These are phyloP conservation scores for Zygoascus flipseniorum DNA, from an alignment of 805 yeast species.

Conservation along the genomic window DNA sequence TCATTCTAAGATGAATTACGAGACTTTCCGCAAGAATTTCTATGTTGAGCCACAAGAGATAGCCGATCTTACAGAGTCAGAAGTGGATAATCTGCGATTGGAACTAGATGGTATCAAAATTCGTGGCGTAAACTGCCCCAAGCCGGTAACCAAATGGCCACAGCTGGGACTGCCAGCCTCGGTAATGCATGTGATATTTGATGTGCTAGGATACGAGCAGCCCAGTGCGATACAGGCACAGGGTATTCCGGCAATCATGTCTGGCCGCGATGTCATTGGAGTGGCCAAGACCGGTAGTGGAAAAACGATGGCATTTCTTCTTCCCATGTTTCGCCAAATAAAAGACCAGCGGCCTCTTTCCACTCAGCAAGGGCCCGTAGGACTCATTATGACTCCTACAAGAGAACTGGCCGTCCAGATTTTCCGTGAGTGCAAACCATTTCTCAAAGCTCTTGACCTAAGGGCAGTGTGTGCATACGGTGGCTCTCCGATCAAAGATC, in stretches of 20 bases:
- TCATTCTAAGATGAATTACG: slow-evolving; percentile 38
- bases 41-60: slow-evolving; percentile 55
- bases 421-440: slow-evolving; percentile 51
- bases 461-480: slow-evolving; percentile 80
- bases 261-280: slow-evolving; percentile 84
- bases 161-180: slow-evolving; percentile 68
- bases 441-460: slow-evolving; percentile 43
- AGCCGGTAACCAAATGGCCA: slow-evolving; percentile 70
- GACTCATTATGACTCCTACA: slow-evolving; percentile 79
- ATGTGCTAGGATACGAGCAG: slow-evolving; percentile 40
- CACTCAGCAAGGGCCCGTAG: slow-evolving; percentile 61
- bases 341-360: slow-evolving; percentile 54
- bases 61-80: slow-evolving; percentile 39
- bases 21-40: slow-evolving; percentile 51
- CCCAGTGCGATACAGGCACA: slow-evolving; percentile 91
- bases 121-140: slow-evolving; percentile 47
- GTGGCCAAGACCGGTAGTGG: slow-evolving; percentile 97
- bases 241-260: slow-evolving; percentile 83
- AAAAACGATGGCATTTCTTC: slow-evolving; percentile 77
- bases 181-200: slow-evolving; percentile 44
- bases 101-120: slow-evolving; percentile 59
- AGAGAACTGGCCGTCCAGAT: slow-evolving; percentile 88
- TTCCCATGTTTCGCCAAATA: slow-evolving; percentile 81
- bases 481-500: slow-evolving; percentile 74
- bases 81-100: slow-evolving; percentile 46